Conservation (phyloP, 768 basidiomycete genomes). For the Lenzites betulinus region DNA sequence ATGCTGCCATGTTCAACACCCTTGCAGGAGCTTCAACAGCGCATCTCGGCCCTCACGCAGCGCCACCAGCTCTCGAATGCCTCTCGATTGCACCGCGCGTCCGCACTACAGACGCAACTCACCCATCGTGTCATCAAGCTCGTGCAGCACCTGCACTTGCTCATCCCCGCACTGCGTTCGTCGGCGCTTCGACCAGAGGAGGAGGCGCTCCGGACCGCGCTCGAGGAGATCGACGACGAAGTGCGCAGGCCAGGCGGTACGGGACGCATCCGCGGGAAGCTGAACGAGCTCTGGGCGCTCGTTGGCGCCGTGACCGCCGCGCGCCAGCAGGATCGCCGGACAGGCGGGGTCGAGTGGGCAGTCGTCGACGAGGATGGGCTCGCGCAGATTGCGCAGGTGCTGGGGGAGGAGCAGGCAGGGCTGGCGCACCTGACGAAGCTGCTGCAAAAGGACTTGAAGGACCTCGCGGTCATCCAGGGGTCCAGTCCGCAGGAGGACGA, state of each 20-base stretch:
- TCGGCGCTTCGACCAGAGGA: conserved; percentile 80
- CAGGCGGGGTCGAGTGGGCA: conserved; percentile 64
- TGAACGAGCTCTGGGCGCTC: conserved; percentile 86
- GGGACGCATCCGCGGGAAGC: conserved; percentile 66
- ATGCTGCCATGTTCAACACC: background rate
- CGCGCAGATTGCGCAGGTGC: conserved; percentile 73
- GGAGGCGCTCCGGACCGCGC: conserved; percentile 65
- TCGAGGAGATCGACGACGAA: conserved; percentile 79
- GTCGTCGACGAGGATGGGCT: conserved; percentile 89
- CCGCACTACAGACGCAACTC: conserved; percentile 66
- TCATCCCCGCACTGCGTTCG: conserved; percentile 75
- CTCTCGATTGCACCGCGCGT: conserved; percentile 64
- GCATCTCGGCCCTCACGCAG: conserved; percentile 60
- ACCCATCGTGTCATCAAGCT: conserved; percentile 68
- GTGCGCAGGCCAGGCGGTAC: conserved; percentile 51
- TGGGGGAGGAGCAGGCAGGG: conserved; percentile 78
- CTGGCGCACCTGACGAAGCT: conserved; percentile 80
- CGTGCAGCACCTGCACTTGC: conserved; percentile 74
- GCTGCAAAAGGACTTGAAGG: conserved; percentile 61
- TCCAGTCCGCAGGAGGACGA: conserved; percentile 37
- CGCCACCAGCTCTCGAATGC: conserved; percentile 67
- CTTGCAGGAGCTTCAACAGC: conserved; percentile 61
- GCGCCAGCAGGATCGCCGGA: conserved; percentile 52
- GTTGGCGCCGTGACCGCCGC: conserved; percentile 70
- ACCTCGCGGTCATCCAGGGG: conserved; percentile 62